Evolutionary conservation across 2,329 filamentous ascomycete species (phyloP), one percentile per base, ranked within the genome.

Genomic region (Myotisia sp.): DNA sequence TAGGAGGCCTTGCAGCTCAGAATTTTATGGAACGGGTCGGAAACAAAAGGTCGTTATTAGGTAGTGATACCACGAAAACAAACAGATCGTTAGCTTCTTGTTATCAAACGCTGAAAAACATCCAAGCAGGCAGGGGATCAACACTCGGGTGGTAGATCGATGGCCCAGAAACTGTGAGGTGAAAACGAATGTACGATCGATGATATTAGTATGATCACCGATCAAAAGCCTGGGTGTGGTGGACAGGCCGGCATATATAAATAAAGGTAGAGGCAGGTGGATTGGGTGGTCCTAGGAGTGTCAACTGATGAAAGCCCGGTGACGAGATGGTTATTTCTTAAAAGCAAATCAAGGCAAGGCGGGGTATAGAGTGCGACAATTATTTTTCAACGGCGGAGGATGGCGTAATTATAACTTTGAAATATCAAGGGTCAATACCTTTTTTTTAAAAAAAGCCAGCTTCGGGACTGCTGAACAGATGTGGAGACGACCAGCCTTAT

Each of bases 401-500:
- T 34, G 31, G 31, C 31, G 31, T 34, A 34, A 34, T 34, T 26
- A 34, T 24, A 12, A 24, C n/a, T n/a, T n/a, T n/a, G n/a, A n/a
- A n/a, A 31, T 31, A 31, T 31, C n/a, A 34, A 34, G 21, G 21
- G 31, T n/a, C 31, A 23, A 18, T 20, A 23, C 18, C 26, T 26
- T 16, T 22, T 34, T 34, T 34, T 31, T 31, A 31, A n/a, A n/a
- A n/a, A n/a, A n/a, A n/a, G 21, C 17, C 30, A 33, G 23, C 31
- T 34, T 34, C 31, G 31, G 31, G 26, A 34, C 30, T 34, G 31
- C 21, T 34, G 21, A 16, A 34, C 31, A 13, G 30, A 37, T 41
- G 38, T 41, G 38, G 38, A 41, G 38, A 36, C 29, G 36, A 35
- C 32, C 35, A 38, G 38, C 38, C 35, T 41, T 41, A 41, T 41